These are phyloP conservation scores for Psilocybe cubensis DNA, from an alignment of 768 basidiomycete genomes.

Conservation along the genomic window DNA sequence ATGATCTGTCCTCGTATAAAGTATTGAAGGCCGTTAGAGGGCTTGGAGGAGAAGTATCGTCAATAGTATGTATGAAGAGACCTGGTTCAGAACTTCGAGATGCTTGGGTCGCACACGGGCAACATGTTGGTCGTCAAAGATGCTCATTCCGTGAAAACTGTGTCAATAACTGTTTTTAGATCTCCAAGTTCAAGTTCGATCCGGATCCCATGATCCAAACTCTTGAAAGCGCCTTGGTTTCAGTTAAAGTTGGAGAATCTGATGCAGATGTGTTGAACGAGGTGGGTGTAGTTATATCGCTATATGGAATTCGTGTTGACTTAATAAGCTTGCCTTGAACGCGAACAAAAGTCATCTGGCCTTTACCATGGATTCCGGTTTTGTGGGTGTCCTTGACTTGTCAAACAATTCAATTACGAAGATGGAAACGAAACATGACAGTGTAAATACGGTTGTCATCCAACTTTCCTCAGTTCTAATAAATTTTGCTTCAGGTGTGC, in stretches of 20 bases:
- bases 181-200: conserved; percentile 51
- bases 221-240: conserved; percentile 48
- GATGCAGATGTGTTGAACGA: conserved; percentile 71
- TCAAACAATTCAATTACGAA: conserved; percentile 45
- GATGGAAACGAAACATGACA: conserved; percentile 68
- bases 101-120: conserved; percentile 71
- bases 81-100: conserved; percentile 44
- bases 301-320: conserved; percentile 22
- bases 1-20: conserved; percentile 59
- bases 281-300: conserved; percentile 40
- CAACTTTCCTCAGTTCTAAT: background rate
- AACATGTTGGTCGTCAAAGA: conserved; percentile 42
- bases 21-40: conserved; percentile 67
- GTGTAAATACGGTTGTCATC: conserved; percentile 44
- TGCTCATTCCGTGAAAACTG: background rate
- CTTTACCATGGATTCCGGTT: conserved; percentile 72
- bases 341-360: conserved; percentile 58
- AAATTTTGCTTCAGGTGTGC: conserved; percentile 57
- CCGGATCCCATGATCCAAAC: conserved; percentile 56
- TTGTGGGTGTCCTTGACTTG: conserved; percentile 68
- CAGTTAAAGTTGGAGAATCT: conserved; percentile 50
- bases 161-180: conserved; percentile 20
- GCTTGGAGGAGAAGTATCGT: conserved; percentile 63
- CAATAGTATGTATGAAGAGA: conserved; percentile 50
- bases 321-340: conserved; percentile 67